phyloP scores from a whole-genome alignment of 176 grass and related monocot genomes.

The Ampelocalamus luodianensis region DNA sequence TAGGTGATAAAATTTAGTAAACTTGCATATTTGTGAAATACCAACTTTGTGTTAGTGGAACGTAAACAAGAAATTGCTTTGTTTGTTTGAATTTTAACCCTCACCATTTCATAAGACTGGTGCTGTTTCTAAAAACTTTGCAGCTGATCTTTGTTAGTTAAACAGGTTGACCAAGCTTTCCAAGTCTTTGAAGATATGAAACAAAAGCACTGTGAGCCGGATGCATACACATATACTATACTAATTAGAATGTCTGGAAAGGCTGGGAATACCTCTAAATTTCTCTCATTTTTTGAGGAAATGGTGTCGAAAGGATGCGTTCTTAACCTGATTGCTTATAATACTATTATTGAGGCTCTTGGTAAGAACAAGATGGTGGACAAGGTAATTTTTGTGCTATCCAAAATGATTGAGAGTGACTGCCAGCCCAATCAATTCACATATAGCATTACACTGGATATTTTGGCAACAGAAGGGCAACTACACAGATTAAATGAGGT shows the following conservation, averaged over 20 bases:
- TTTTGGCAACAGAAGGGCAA: constrained; percentile 69
- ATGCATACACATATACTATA: constrained; percentile 92
- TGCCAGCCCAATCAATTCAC: constrained; percentile 86
- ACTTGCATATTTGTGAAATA: constrained; percentile 13
- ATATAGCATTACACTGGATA: constrained; percentile 70
- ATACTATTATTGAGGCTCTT: constrained; percentile 91
- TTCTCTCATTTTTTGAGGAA: constrained; percentile 79
- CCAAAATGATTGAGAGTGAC: constrained; percentile 80
- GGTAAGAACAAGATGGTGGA: constrained; percentile 84
- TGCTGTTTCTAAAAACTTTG: neutral
- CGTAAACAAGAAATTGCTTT: neutral
- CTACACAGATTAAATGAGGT: constrained; percentile 74
- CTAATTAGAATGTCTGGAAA: constrained; percentile 93
- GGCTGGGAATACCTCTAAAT: constrained; percentile 61
- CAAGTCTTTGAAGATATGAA: constrained; percentile 99
- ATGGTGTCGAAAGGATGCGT: constrained; percentile 73
- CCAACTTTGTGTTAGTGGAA: neutral
- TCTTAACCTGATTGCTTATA: constrained; percentile 80
- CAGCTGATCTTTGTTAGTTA: constrained; percentile 42
- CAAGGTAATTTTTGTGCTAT: constrained; percentile 79
- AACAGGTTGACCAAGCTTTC: constrained; percentile 79
- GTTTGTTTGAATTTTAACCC: constrained; percentile 16
- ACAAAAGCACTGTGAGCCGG: constrained; percentile 68
- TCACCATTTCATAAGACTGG: neutral
- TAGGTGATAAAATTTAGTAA: neutral